A percentile compares a stretch with the other conserved stretches of the same genome.
Evolutionary conservation across 2,329 filamentous ascomycete genomes (phyloP).

Genomic region (Ceratocystis alfenasii): DNA sequence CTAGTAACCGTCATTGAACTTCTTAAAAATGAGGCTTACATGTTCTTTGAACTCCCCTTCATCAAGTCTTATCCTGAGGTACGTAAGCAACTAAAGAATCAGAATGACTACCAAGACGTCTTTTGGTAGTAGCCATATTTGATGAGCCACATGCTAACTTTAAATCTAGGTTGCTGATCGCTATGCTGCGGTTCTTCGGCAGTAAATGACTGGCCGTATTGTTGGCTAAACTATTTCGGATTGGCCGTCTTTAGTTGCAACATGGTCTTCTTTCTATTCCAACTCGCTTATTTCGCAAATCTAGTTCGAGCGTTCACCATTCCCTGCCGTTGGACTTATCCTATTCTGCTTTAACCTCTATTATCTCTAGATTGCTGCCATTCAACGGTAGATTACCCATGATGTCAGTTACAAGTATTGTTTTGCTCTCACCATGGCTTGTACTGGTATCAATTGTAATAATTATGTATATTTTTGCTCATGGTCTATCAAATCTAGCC

Average conservation of each 20-base stretch:
- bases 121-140: no score
- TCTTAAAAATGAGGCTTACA: slow-evolving; percentile 74
- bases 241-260: neutral
- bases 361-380: neutral
- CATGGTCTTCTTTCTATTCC: neutral
- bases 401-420: neutral
- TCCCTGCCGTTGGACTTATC: neutral
- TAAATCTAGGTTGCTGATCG: slow-evolving; percentile 28
- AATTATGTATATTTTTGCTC: neutral
- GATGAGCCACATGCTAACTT: neutral
- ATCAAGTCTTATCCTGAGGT: slow-evolving; percentile 85
- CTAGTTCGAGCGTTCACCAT: neutral
- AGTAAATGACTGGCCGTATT: slow-evolving; percentile 5
- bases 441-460: slow-evolving; percentile 1
- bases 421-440: neutral
- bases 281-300: neutral
- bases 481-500: neutral
- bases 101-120: no score
- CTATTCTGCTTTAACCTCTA: neutral
- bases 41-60: slow-evolving; percentile 86
- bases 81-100: slow-evolving; percentile 26
- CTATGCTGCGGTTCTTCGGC: slow-evolving; percentile 28
- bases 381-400: neutral
- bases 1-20: slow-evolving; percentile 81
- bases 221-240: neutral